Base-by-base conservation (phyloP, 192 early-diverging fungal genomes). In the Coemansia sp. region DNA sequence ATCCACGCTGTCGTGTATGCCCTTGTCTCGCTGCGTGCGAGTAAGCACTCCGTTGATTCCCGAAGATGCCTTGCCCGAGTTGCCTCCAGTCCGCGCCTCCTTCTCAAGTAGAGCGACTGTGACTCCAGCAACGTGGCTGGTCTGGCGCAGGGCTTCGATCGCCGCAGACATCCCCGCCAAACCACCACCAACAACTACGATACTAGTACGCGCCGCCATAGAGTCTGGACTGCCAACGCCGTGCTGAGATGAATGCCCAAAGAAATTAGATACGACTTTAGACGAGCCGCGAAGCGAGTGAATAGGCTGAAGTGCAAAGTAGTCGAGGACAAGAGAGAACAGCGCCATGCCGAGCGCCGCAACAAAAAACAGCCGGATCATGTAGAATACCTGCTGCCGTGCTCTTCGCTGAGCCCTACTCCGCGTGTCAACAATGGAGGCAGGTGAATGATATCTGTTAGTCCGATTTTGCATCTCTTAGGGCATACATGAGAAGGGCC, bases 11-110 rank as follows among this genome's bases (percentile, higher is more conserved):
- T 98, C 96, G 82, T 86, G 72, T 63, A 92, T 88, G 11, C 84
- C 83, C 36, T 76, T 78, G 8, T 56, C 63, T 37, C 88, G 82
- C 71, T 98, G 96, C 47, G 93, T 92, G 53, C 85, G 86, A 42
- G 96, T 98, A 36, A 90, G 82, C 38, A 91, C 95, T 42, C 95
- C 95, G 85, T 96, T 98, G 79, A 98, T 98, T 61, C 96, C 96
- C 5, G 95, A 96, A 14, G 95, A 96, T 23, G 96, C 96, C 84
- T 98, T 98, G 66, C 95, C 95, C 41, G 95, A 96, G 88, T 98
- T 98, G 28, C 95, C 95, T 43, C 86, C 77, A 7, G 65, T 67
- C 13, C 72, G 71, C 13, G 56, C 38, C 57, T 79, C 77, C 58
- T 79, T 79, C 20, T 79, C 77, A 2, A 79, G 60, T 7, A 79